These are phyloP conservation scores for Miamiensis avidus DNA, from an alignment of 169 alveolate species.

Conservation along the genomic window DNA sequence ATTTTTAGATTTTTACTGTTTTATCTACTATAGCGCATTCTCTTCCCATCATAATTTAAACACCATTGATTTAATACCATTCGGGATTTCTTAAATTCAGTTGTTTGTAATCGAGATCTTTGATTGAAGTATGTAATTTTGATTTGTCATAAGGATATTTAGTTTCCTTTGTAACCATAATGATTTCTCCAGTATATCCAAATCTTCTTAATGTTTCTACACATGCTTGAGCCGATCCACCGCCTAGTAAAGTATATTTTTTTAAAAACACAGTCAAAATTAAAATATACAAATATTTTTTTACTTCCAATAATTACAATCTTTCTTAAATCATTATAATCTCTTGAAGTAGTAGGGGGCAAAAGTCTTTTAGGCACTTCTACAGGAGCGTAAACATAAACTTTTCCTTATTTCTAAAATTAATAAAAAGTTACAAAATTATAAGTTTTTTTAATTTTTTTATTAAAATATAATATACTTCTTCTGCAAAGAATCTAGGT, in stretches of 20 bases:
- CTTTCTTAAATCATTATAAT: constrained; percentile 44
- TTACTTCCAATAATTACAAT: constrained; percentile 40
- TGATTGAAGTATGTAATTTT: constrained; percentile 28
- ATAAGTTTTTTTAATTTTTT: not conserved
- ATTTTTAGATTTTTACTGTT: constrained; percentile 6
- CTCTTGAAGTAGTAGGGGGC: constrained; percentile 32
- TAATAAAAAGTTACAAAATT: not conserved
- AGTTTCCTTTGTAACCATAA: constrained; percentile 22
- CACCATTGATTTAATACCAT: constrained; percentile 28
- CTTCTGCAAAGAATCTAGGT: constrained; percentile 36
- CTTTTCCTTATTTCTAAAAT: constrained; percentile 27
- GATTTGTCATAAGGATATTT: constrained; percentile 42
- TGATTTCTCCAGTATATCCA: constrained; percentile 46
- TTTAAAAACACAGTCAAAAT: not conserved
- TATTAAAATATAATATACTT: constrained; percentile 1
- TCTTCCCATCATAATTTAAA: constrained; percentile 37
- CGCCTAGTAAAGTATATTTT: too few relatives aligned
- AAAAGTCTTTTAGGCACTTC: constrained; percentile 33
- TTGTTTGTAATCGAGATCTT: constrained; percentile 25
- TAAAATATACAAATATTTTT: not conserved
- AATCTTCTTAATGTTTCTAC: constrained; percentile 28
- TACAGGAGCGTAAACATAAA: constrained; percentile 39
- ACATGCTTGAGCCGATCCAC: constrained; percentile 42
- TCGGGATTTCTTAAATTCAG: constrained; percentile 30
- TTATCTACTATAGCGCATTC: constrained; percentile 22